Evolutionary conservation across 768 basidiomycete genomes (phyloP).

Genomic region (Lactarius akahatsu): DNA sequence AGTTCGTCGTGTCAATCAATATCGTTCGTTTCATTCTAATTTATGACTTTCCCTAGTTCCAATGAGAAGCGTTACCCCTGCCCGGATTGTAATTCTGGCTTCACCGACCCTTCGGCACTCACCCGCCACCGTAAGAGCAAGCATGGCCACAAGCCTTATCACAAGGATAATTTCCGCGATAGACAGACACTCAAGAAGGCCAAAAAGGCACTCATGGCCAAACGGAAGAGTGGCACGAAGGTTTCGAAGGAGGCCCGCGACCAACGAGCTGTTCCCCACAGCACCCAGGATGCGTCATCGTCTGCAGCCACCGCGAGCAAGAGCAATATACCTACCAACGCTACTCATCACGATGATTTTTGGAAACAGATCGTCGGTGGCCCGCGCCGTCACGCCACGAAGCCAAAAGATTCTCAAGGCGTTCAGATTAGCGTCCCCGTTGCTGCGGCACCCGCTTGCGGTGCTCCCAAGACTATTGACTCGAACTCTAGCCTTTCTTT

Average conservation of each 20-base stretch:
- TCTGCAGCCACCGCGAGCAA: background rate
- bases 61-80: background rate
- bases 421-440: background rate
- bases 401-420: background rate
- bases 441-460: background rate
- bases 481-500: background rate
- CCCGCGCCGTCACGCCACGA: background rate
- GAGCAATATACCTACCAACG: background rate
- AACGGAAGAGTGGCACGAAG: background rate
- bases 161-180: slow-evolving; percentile 1
- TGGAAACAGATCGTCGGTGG: slow-evolving; percentile 2
- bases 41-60: background rate
- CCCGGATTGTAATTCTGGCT: background rate
- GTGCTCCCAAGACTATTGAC: background rate
- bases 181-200: background rate
- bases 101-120: slow-evolving; percentile 11
- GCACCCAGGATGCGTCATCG: background rate
- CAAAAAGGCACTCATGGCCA: background rate
- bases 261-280: background rate
- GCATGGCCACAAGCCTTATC: slow-evolving; percentile 19
- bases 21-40: background rate
- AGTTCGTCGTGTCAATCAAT: slow-evolving; percentile 11
- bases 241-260: background rate
- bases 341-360: slow-evolving; percentile 8
- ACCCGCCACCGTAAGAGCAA: slow-evolving; percentile 12